Percentiles rank a stretch among this genome's conserved stretches.
These are phyloP conservation scores for Penicillium sp. DNA, from an alignment of 2,329 filamentous ascomycete genomes.

Conservation along the genomic window DNA sequence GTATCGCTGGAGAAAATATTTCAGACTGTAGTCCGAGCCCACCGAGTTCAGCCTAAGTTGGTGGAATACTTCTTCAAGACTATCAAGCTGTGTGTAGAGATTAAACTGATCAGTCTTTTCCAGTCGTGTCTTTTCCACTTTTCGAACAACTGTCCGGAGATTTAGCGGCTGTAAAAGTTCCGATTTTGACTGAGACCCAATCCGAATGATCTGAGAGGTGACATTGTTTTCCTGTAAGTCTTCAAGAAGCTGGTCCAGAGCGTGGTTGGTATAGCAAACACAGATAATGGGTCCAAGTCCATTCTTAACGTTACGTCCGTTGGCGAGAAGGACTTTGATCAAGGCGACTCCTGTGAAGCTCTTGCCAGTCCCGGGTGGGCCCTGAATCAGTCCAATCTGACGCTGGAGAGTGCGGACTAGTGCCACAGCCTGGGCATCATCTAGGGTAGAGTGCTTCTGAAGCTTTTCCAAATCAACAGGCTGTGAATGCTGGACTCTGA, in stretches of 20 bases:
- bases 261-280: slow-evolving; percentile 54
- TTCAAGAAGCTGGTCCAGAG: slow-evolving; percentile 59
- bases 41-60: slow-evolving; percentile 9
- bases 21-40: background rate
- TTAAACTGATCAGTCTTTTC: slow-evolving; percentile 25
- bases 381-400: slow-evolving; percentile 26
- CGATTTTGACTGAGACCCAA: slow-evolving; percentile 60
- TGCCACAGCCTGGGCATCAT: slow-evolving; percentile 22
- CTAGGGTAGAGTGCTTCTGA: slow-evolving; percentile 17
- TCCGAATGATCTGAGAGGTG: slow-evolving; percentile 54
- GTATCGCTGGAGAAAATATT: background rate
- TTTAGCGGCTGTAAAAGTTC: slow-evolving; percentile 52
- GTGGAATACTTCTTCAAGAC: slow-evolving; percentile 11
- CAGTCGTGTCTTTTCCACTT: slow-evolving; percentile 36
- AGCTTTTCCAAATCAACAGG: slow-evolving; percentile 19
- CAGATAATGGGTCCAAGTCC: slow-evolving; percentile 48
- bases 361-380: slow-evolving; percentile 31
- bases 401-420: slow-evolving; percentile 19
- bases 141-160: slow-evolving; percentile 40
- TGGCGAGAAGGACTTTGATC: slow-evolving; percentile 30
- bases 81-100: slow-evolving; percentile 15
- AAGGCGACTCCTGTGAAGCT: slow-evolving; percentile 29
- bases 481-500: slow-evolving; percentile 6
- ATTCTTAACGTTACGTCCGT: slow-evolving; percentile 21
- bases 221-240: slow-evolving; percentile 49